Base-by-base conservation (phyloP, 192 early-diverging fungal species). In the Dimargaris cristalligena region DNA sequence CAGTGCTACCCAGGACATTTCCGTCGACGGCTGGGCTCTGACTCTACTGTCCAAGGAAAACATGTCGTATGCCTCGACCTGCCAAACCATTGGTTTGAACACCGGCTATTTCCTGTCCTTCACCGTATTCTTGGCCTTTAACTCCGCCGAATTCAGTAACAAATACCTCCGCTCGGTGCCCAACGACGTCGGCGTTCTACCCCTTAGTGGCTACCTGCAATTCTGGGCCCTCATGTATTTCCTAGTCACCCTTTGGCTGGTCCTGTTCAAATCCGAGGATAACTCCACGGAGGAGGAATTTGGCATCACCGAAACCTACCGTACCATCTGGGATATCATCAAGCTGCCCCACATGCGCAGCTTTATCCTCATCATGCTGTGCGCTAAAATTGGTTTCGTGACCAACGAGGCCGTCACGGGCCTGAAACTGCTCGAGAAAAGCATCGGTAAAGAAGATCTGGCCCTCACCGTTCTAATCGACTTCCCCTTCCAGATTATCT, bases 11-110 rank as follows among this genome's bases (percentile, higher is more conserved):
- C 95, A 99, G 71, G 88, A 82, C 66, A 84, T 81, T 65, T 76
- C 80, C 31, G 78, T 82, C 2, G 80, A 84, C 44, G 85, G 93
- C 28, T 99, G 95, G 95, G 95, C 95, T 4, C 68, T 99, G 32
- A 92, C 88, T 1, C 68, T 96, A 18, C 72, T 99, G 49, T 85
- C 86, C 4, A 88, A 94, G 65, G 89, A 94, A 60, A 92, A 86
- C 70, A 69, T 96, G 59, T 87, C 85, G 2, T 91, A 88, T 75
- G 91, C 93, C 1, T 90, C 84, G 29, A 90, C 89, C 0, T 91
- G 91, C 28, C 95, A 99, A 63, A 99, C 95, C 8, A 88, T 99
- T 52, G 95, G 95, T 18, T 74, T 99, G 45, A 99, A 94, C 71
- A 82, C 83, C 31, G 92, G 95, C 23, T 96, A 89, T 64, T 99